Percentiles rank a stretch among this genome's conserved stretches.
phyloP scores from a whole-genome alignment of 2,329 filamentous ascomycete genomes.

The Domatiomyces catenatus region DNA sequence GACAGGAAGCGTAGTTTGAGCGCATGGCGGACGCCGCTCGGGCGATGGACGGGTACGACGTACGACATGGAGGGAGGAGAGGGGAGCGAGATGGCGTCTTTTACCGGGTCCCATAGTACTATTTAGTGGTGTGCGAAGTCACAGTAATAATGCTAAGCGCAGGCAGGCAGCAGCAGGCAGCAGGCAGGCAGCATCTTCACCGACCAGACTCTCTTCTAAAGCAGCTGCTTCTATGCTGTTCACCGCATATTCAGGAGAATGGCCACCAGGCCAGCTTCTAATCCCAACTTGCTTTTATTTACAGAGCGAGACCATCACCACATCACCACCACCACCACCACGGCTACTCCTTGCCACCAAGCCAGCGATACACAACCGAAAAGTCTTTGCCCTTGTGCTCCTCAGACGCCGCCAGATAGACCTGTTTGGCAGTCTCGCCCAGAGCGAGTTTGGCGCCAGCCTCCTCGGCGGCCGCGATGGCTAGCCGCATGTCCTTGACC shows the following conservation, averaged over 20 bases:
- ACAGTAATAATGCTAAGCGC: no score
- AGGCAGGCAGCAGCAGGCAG: no score
- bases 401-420: slow-evolving; percentile 53
- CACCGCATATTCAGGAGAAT: no score
- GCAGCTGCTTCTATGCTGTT: no score
- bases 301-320: not conserved
- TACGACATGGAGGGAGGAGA: slow-evolving; percentile 57
- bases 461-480: slow-evolving; percentile 55
- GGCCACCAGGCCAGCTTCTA: no score
- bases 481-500: slow-evolving; percentile 63
- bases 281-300: no score
- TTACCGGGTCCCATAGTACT: no score
- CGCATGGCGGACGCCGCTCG: slow-evolving; percentile 82
- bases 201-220: no score
- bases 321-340: no score
- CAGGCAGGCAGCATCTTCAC: no score
- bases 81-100: no score
- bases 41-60: slow-evolving; percentile 78
- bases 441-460: slow-evolving; percentile 51
- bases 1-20: slow-evolving; percentile 63
- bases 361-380: slow-evolving; percentile 52
- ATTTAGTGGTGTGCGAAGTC: no score
- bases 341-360: slow-evolving; percentile 16
- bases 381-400: slow-evolving; percentile 59
- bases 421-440: slow-evolving; percentile 44